Conservation (phyloP, 306 rosid species). For the Canavalia gladiata region DNA sequence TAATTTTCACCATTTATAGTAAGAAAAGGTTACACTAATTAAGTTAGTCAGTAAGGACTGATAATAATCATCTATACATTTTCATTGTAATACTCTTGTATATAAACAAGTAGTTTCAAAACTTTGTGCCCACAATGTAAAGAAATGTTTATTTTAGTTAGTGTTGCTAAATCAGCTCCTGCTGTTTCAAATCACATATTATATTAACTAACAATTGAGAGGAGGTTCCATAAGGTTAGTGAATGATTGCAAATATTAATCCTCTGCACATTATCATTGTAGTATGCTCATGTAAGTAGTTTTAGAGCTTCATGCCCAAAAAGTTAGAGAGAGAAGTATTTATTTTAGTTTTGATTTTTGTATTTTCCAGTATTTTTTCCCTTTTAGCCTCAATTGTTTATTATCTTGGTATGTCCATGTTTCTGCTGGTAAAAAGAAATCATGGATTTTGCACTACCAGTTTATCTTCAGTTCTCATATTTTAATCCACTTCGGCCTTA, state of each 20-base stretch:
- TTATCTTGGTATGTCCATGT: not conserved
- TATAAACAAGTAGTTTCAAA: too few species aligned
- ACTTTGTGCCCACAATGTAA: too few species aligned
- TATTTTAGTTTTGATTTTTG: not conserved
- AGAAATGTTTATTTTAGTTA: too few species aligned
- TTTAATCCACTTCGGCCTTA: not conserved
- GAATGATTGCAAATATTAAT: not conserved
- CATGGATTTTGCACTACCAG: not conserved
- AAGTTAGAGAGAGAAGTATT: not conserved
- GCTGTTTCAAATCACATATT: not conserved
- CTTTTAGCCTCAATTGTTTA: not conserved
- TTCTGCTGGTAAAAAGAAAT: slow-evolving; percentile 6
- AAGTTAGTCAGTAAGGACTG: too few species aligned
- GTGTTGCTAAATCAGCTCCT: not conserved
- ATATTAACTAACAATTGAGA: slow-evolving; percentile 8
- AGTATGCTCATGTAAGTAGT: slow-evolving; percentile 17
- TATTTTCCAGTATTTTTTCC: not conserved
- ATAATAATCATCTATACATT: too few species aligned
- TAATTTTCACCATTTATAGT: too few species aligned
- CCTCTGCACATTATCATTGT: not conserved
- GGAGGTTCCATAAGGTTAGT: slow-evolving; percentile 16
- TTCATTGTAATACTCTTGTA: too few species aligned
- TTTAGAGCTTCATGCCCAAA: slow-evolving; percentile 16
- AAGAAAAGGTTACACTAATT: too few species aligned
- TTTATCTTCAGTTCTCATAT: not conserved